These are phyloP conservation scores for Suillus brevipes DNA, from an alignment of 768 basidiomycete genomes.

Conservation along the genomic window DNA sequence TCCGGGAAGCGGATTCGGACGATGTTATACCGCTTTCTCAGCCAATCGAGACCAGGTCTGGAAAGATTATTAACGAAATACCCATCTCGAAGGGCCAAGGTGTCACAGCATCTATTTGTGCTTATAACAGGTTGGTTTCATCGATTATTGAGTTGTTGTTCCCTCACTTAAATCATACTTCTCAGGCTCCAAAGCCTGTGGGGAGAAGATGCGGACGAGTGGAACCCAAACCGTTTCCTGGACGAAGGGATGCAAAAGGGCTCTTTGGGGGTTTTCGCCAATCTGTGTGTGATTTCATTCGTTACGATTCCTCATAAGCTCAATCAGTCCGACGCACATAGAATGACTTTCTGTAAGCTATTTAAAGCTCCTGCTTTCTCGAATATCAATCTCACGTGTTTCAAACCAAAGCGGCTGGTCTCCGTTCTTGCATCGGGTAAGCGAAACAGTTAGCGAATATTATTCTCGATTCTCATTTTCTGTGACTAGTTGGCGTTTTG, in stretches of 20 bases:
- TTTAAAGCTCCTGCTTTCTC: not conserved
- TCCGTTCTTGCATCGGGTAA: conserved; percentile 15
- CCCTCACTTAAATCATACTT: not conserved
- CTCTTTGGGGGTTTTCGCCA: conserved; percentile 12
- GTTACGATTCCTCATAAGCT: not conserved
- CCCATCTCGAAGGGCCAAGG: conserved; percentile 21
- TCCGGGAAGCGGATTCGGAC: conserved; percentile 28
- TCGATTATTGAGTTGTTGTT: not conserved
- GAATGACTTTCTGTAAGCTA: conserved; percentile 16
- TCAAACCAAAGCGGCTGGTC: conserved; percentile 10
- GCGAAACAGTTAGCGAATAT: not conserved
- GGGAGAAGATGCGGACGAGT: conserved; percentile 23
- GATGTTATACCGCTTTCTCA: conserved; percentile 35
- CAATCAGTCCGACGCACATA: not conserved
- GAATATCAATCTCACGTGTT: not conserved
- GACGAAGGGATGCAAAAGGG: conserved; percentile 5
- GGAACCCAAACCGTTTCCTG: conserved; percentile 22
- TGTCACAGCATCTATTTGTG: conserved; percentile 15
- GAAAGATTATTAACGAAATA: conserved; percentile 18
- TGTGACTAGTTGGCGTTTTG: conserved; percentile 14
- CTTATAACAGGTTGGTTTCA: conserved; percentile 33
- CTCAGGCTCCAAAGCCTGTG: conserved; percentile 15
- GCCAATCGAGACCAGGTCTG: conserved; percentile 29
- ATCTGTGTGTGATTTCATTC: conserved; percentile 11
- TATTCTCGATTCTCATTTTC: not conserved